Evolutionary conservation across 345 rosid genomes (phyloP).

Genomic region (Toxicodendron radicans): DNA sequence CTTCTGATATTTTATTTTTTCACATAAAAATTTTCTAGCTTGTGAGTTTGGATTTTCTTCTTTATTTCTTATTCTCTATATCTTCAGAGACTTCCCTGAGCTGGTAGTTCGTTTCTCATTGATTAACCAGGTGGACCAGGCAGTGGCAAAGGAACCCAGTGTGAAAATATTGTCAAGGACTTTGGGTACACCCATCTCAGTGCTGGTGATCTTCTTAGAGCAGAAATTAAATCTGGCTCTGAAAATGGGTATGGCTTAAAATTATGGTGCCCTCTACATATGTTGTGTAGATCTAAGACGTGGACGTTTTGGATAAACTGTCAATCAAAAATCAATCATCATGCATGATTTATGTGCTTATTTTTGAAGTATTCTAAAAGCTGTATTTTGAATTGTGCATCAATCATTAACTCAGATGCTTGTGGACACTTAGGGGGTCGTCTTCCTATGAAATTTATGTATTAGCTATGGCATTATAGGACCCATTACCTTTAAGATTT

Average conservation of each 20-base stretch:
- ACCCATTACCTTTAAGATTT: slow-evolving; percentile 13
- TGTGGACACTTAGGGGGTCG: background rate
- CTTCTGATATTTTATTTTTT: background rate
- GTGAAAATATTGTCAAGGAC: slow-evolving; percentile 58
- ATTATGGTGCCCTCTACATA: background rate
- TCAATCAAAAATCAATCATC: slow-evolving; percentile 2
- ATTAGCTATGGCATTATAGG: background rate
- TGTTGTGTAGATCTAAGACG: background rate
- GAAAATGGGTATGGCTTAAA: slow-evolving; percentile 57
- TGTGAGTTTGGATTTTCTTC: slow-evolving; percentile 2
- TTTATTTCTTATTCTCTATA: background rate
- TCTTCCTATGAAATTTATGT: background rate
- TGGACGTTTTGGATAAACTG: background rate
- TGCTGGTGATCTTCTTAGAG: slow-evolving; percentile 85
- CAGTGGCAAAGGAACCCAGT: slow-evolving; percentile 87
- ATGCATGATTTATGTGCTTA: background rate
- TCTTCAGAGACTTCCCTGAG: background rate
- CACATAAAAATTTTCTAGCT: background rate
- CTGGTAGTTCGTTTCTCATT: background rate
- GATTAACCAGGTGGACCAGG: slow-evolving; percentile 83
- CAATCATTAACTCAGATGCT: slow-evolving; percentile 3
- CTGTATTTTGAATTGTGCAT: background rate
- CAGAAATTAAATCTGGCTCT: slow-evolving; percentile 72
- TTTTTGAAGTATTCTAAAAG: background rate
- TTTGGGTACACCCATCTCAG: slow-evolving; percentile 79